Evolutionary conservation across 202 grass and related monocot genomes (phyloP).

Genomic region (Panicum virgatum): DNA sequence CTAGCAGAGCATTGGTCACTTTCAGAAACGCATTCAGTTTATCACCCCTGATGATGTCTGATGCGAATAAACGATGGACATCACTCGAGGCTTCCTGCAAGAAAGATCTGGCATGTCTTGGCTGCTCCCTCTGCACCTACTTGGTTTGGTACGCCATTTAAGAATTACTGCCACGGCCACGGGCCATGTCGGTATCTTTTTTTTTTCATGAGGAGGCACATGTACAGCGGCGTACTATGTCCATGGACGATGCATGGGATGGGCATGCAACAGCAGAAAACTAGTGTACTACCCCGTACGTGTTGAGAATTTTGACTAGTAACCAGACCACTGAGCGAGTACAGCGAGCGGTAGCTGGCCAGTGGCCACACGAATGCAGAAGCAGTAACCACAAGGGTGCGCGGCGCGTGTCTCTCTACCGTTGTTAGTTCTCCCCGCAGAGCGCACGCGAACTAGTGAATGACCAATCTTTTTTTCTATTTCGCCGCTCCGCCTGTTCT

Average conservation of each 20-base stretch:
- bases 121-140: too few species aligned
- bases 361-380: background rate
- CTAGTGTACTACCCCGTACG: background rate
- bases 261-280: background rate
- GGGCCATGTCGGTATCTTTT: background rate
- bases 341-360: background rate
- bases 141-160: constrained; percentile 15
- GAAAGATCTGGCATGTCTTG: too few species aligned
- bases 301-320: background rate
- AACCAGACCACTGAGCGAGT: too few species aligned
- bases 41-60: too few species aligned
- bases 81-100: background rate
- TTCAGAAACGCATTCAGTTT: too few species aligned
- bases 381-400: too few species aligned
- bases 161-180: constrained; percentile 6
- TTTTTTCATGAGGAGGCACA: background rate
- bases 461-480: too few species aligned
- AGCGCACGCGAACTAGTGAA: too few species aligned
- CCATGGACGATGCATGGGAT: background rate
- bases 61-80: too few species aligned
- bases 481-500: too few species aligned
- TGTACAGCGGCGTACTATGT: background rate
- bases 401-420: background rate
- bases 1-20: too few species aligned
- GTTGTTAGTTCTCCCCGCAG: background rate